Evolutionary conservation across 768 basidiomycete species (phyloP), one percentile per base, ranked within the genome.

Genomic region (Podaxis carcinomalis): DNA sequence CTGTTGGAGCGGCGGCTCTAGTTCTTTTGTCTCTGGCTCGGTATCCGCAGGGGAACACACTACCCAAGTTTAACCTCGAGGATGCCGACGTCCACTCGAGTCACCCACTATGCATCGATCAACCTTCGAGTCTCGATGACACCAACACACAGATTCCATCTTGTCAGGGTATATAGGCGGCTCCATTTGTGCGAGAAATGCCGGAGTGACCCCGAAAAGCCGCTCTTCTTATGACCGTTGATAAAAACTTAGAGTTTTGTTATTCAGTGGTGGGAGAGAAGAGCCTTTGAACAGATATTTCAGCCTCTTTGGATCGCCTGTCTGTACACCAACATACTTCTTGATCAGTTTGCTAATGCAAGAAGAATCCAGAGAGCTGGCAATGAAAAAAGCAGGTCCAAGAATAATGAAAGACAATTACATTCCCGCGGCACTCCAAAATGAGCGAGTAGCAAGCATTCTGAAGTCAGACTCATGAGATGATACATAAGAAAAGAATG

Each of bases 41-140:
- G 68, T 65, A 35, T 72, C 25, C 25, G 78, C 64, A 11, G 88
- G 69, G 10, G 90, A 89, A 23, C 81, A 86, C 51, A 90, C 82
- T 75, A 73, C 4, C 72, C 65, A 47, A 92, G 72, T 7, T 75
- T 67, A 35, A 92, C 77, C 28, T 77, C 70, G 57, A 80, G 81
- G 9, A 77, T 74, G 19, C 72, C 73, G 36, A 78, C 70, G 6
- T 51, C 37, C 4, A 23, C 14, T 5, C 42, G 27, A 21, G 37
- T 49, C 6, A 50, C 52, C 65, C 6, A 32, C 0, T 56, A 55
- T 3, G 65, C 55, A n/a, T 59, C 44, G 19, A 27, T 65, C 63
- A 56, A 56, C 53, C 39, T 68, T 37, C 14, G 65, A 58, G 28
- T 57, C 35, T 50, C 56, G 13, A 69, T 53, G 14, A 60, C 62